Evolutionary conservation across 2,329 filamentous ascomycete genomes (phyloP).

Genomic region (Pseudogymnoascus sp.): DNA sequence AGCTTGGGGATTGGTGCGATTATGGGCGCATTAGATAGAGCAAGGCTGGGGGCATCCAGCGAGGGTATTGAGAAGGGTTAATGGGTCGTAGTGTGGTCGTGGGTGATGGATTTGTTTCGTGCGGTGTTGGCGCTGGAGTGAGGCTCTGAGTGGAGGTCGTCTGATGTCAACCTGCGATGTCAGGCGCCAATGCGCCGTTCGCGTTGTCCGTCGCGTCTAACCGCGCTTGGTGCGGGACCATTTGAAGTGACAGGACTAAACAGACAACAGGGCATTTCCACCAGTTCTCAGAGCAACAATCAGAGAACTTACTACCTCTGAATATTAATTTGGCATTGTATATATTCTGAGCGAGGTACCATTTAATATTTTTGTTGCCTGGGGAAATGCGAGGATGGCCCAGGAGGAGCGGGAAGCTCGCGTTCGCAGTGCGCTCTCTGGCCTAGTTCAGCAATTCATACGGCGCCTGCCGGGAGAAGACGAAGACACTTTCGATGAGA

Average conservation of each 20-base stretch:
- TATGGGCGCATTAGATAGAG: conserved; percentile 24
- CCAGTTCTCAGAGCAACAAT: conserved; percentile 9
- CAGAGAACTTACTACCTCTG: not conserved
- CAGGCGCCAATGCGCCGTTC: conserved; percentile 1
- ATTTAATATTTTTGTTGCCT: not conserved
- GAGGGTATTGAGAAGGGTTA: conserved; percentile 21
- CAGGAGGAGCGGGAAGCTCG: conserved; percentile 46
- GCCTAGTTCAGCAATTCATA: conserved; percentile 67
- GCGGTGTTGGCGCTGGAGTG: not conserved
- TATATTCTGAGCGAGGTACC: not conserved
- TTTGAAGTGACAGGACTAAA: not conserved
- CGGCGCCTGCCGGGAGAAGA: conserved; percentile 58
- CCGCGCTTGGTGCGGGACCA: conserved; percentile 4
- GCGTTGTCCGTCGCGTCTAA: conserved; percentile 8
- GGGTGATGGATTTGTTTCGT: conserved; percentile 17
- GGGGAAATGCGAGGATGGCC: conserved; percentile 11
- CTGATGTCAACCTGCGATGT: conserved; percentile 5
- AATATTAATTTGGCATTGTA: not conserved
- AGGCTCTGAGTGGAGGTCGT: conserved; percentile 8
- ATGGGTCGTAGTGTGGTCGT: conserved; percentile 13
- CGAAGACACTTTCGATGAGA: conserved; percentile 59
- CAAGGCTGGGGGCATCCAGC: conserved; percentile 20
- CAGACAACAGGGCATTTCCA: not conserved
- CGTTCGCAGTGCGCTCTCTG: conserved; percentile 71
- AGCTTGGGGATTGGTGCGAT: not conserved